These are phyloP conservation scores for Smittium mucronatum DNA, from an alignment of 371 early-diverging fungal genomes.

Conservation along the genomic window DNA sequence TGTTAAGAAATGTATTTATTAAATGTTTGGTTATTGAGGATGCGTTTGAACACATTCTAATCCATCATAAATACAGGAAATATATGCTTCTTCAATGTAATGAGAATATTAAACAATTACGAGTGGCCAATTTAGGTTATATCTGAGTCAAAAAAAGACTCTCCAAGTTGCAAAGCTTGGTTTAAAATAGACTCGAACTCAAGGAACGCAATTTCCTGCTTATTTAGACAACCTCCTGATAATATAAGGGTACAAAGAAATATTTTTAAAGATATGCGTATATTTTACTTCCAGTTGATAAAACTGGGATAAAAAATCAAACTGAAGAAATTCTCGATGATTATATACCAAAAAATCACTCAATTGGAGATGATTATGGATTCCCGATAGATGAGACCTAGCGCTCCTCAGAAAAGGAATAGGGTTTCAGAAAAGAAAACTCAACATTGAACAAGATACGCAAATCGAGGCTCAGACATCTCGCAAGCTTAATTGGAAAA, in stretches of 20 bases:
- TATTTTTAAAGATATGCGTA: slow-evolving; percentile 11
- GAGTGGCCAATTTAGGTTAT: slow-evolving; percentile 28
- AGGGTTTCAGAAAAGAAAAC: not conserved
- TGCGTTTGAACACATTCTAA: not conserved
- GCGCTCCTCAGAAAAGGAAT: not conserved
- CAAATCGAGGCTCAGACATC: not conserved
- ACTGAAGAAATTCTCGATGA: slow-evolving; percentile 18
- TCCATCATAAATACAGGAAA: not conserved
- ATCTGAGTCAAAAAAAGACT: slow-evolving; percentile 30
- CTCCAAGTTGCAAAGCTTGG: slow-evolving; percentile 30
- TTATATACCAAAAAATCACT: slow-evolving; percentile 27
- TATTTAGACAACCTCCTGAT: slow-evolving; percentile 33
- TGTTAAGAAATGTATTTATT: not conserved
- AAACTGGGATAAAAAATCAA: slow-evolving; percentile 28
- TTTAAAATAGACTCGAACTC: slow-evolving; percentile 21
- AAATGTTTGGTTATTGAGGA: not conserved
- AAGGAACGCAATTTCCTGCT: slow-evolving; percentile 27
- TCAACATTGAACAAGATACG: not conserved
- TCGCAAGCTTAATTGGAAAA: slow-evolving; percentile 14
- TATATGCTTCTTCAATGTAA: not conserved
- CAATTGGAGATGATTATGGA: slow-evolving; percentile 31
- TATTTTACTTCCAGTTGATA: slow-evolving; percentile 18
- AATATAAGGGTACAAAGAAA: slow-evolving; percentile 10
- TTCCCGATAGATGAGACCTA: slow-evolving; percentile 10
- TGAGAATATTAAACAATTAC: not conserved